These are phyloP conservation scores for Ceriops decandra DNA, from an alignment of 345 rosid genomes.

Conservation along the genomic window DNA sequence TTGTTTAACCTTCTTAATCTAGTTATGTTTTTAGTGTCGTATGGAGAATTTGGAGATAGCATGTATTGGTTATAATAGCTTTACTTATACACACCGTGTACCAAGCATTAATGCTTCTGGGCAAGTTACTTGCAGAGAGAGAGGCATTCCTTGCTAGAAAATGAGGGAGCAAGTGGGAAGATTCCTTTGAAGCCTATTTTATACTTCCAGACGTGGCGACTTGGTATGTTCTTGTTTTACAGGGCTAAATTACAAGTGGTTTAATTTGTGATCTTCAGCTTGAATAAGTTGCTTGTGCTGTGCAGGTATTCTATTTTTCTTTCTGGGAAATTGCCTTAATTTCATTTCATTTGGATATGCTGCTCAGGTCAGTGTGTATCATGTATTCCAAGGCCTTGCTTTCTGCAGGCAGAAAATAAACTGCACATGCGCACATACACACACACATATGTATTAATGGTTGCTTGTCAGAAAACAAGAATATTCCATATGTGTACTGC, in stretches of 20 bases:
- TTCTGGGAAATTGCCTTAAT: slow-evolving; percentile 93
- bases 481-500: background rate
- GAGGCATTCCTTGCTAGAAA: slow-evolving; percentile 52
- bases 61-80: background rate
- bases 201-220: slow-evolving; percentile 93
- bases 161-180: slow-evolving; percentile 60
- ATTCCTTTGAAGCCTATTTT: slow-evolving; percentile 67
- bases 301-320: slow-evolving; percentile 82
- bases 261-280: slow-evolving; percentile 17
- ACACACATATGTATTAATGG: too few relatives aligned
- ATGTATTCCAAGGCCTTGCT: background rate
- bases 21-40: background rate
- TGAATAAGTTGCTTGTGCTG: slow-evolving; percentile 20
- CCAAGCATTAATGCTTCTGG: slow-evolving; percentile 17
- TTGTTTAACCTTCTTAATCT: background rate
- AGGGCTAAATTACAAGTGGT: background rate
- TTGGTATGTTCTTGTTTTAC: slow-evolving; percentile 55
- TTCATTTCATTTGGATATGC: slow-evolving; percentile 99
- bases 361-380: slow-evolving; percentile 73
- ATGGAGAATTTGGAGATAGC: background rate
- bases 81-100: slow-evolving; percentile 1
- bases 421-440: too few relatives aligned
- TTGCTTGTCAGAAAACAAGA: too few relatives aligned
- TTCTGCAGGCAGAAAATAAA: background rate
- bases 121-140: slow-evolving; percentile 64